Conservation (phyloP, 441 rosid genomes). For the Adansonia rubrostipa region DNA sequence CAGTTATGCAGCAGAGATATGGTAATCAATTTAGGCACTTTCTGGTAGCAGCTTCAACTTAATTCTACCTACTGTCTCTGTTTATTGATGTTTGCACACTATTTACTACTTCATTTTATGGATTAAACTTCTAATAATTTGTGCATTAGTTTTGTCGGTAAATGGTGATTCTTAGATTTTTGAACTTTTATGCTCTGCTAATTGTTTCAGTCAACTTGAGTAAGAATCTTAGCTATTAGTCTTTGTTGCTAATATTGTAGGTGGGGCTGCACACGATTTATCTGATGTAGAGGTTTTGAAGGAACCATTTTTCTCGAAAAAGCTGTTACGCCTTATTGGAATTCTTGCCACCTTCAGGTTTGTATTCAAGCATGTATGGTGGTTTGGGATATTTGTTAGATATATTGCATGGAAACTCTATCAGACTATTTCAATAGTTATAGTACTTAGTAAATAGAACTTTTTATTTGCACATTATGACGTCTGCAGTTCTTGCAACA, state of each 20-base stretch:
- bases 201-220: conserved; percentile 20
- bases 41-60: conserved; percentile 20
- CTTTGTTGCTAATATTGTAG: conserved; percentile 36
- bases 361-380: conserved; percentile 34
- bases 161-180: conserved; percentile 15
- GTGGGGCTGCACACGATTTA: conserved; percentile 50
- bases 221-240: conserved; percentile 14
- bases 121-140: conserved; percentile 1
- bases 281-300: conserved; percentile 55
- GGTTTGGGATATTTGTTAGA: conserved; percentile 18
- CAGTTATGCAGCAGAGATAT: conserved; percentile 50
- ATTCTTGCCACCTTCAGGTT: conserved; percentile 91
- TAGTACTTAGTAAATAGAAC: not conserved
- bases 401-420: conserved; percentile 15
- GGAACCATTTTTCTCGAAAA: conserved; percentile 88
- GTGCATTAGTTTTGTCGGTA: not conserved
- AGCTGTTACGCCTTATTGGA: conserved; percentile 73
- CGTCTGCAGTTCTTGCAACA: conserved; percentile 1
- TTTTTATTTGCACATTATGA: conserved; percentile 4
- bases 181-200: conserved; percentile 20
- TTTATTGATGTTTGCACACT: conserved; percentile 8
- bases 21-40: conserved; percentile 20
- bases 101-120: conserved; percentile 7
- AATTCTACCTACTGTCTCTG: conserved; percentile 13
- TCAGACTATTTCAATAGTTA: conserved; percentile 3